Evolutionary conservation across 208 protist species (phyloP).

Genomic region (Trypanosoma rangeli): DNA sequence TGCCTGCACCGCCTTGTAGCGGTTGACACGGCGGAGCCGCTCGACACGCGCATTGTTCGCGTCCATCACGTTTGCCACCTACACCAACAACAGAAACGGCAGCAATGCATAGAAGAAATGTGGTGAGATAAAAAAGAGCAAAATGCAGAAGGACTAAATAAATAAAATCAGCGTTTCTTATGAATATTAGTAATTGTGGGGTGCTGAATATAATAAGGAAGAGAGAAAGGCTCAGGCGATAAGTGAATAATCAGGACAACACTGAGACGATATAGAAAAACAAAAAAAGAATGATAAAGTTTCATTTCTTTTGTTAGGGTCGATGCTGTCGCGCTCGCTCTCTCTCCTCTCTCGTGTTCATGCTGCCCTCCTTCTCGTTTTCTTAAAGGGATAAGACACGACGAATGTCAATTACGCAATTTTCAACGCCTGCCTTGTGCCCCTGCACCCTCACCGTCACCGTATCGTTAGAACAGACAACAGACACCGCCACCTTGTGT

Average conservation of each 20-base stretch:
- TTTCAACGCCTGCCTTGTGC: slow-evolving; percentile 14
- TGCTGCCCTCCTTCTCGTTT: too few relatives aligned
- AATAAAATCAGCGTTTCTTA: too few relatives aligned
- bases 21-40: slow-evolving; percentile 80
- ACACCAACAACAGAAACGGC: not conserved
- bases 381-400: slow-evolving; percentile 3
- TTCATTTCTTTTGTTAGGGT: not conserved
- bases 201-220: too few relatives aligned
- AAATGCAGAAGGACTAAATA: slow-evolving; percentile 1
- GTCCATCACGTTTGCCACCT: slow-evolving; percentile 34
- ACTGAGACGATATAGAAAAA: too few relatives aligned
- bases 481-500: slow-evolving; percentile 9
- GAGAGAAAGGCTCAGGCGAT: not conserved
- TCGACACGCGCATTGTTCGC: slow-evolving; percentile 64
- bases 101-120: not conserved
- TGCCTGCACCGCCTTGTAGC: slow-evolving; percentile 84
- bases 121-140: slow-evolving; percentile 17
- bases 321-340: not conserved
- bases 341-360: not conserved
- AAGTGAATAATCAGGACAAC: not conserved
- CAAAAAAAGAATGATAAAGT: not conserved
- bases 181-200: not conserved
- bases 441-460: slow-evolving; percentile 11
- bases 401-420: slow-evolving; percentile 18
- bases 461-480: not conserved